These are phyloP conservation scores for Diaporthe sp. DNA, from an alignment of 2,329 filamentous ascomycete genomes.

Conservation along the genomic window DNA sequence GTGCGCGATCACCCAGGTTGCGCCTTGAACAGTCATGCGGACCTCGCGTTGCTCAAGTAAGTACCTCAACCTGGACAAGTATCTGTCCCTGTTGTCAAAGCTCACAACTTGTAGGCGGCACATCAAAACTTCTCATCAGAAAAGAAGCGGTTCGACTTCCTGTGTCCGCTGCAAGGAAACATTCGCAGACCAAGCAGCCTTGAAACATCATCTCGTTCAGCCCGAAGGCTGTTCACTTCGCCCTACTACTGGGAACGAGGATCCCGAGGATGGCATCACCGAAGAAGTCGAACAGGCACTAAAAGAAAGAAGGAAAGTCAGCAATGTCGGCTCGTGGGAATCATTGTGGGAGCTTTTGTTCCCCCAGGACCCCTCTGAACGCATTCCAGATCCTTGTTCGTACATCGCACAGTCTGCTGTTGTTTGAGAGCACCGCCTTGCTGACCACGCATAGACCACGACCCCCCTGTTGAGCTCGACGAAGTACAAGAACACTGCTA, in stretches of 20 bases:
- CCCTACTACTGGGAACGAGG: background rate
- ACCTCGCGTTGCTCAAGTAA: conserved; percentile 31
- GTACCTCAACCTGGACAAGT: background rate
- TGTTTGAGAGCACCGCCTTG: background rate
- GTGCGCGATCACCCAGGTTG: background rate
- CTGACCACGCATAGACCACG: background rate
- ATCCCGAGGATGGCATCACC: conserved; percentile 32
- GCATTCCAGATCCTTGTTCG: background rate
- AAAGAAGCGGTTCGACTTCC: background rate
- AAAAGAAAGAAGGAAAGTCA: background rate
- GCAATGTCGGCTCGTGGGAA: background rate
- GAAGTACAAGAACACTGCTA: conserved; percentile 2
- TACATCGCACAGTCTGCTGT: background rate
- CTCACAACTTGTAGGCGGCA: background rate
- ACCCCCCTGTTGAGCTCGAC: conserved; percentile 11
- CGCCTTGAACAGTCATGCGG: background rate
- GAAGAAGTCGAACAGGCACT: background rate
- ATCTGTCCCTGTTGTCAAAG: background rate
- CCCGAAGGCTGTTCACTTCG: background rate
- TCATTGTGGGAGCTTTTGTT: conserved; percentile 1
- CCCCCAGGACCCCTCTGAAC: background rate
- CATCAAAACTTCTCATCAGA: background rate
- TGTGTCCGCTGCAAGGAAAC: background rate
- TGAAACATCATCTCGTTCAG: background rate
- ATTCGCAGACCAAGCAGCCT: background rate